Evolutionary conservation across 2,329 filamentous ascomycete genomes (phyloP), one percentile per base, ranked within the genome.

Genomic region (Rhinocladiella mackenziei): DNA sequence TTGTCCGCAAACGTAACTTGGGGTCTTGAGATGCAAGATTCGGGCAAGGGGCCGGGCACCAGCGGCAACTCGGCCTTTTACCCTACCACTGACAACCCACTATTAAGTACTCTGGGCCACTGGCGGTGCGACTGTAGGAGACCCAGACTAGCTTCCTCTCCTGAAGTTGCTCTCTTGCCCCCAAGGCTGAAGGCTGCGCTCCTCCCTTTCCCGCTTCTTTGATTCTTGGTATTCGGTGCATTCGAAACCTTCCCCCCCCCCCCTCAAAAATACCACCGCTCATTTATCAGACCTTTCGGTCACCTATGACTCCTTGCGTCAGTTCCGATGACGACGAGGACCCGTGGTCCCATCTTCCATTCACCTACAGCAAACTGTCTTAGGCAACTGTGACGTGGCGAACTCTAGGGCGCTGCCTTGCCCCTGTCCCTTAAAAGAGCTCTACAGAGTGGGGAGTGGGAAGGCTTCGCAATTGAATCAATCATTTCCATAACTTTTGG

Each of bases 111-210:
- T n/a, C 13, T 14, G 11, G 28, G 8, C 28, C 28, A 31, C 28
- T 31, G 28, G 28, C 28, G 28, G 28, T 15, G 13, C 30, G 14
- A 32, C 30, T 6, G 11, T 14, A 10, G 5, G 5, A 6, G 4
- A 30, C 28, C 28, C 11, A 5, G 6, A 32, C 30, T 15, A 32
- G 14, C 30, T n/a, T n/a, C n/a, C n/a, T n/a, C n/a, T n/a, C n/a
- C n/a, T n/a, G n/a, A n/a, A n/a, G n/a, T n/a, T n/a, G n/a, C n/a
- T n/a, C n/a, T n/a, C 5, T 14, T 30, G 7, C 34, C 32, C 35
- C 43, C 43, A 50, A 50, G 47, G 47, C 47, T 50, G 47, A 49
- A 26, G 8, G 35, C 29, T 41, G 37, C 37, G 39, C 36, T 33
- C 34, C 36, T 39, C 38, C 32, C 26, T 34, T 13, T 17, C 14